Evolutionary conservation across 2,329 filamentous ascomycete genomes (phyloP), one percentile per base, ranked within the genome.

Genomic region (Alternaria sp.): DNA sequence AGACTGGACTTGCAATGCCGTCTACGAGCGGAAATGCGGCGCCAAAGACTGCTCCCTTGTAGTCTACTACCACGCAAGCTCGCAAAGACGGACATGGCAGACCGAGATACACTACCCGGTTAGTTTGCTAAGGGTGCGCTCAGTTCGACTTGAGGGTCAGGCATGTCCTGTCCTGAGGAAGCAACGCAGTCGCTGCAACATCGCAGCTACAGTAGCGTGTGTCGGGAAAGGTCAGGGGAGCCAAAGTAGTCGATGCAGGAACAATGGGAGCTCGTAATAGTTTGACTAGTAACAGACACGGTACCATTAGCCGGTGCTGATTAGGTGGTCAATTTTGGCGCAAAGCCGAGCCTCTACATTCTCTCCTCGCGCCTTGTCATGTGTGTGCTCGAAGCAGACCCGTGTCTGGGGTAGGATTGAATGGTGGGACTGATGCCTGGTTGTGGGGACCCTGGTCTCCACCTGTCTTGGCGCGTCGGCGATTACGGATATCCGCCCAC

Each of bases 391-490:
- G 28, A 37, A 30, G 47, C 47, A 20, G 30, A 51, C 26, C 14
- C 20, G 30, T 23, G n/a, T 51, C 28, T 23, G 21, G 14, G 30
- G 30, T 23, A 37, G 18, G n/a, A 28, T 33, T 41, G 30, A 25
- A 20, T 10, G 30, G 28, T 53, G 49, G 37, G 21, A 55, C 53
- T 56, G 58, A 61, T 63, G 60, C 60, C 55, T 59, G 23, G 49
- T 5, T 58, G 64, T 59, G 64, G 61, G 55, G 58, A 53, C 30
- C 55, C 60, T 59, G 49, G 47, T 30, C 23, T 43, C 47, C 60
- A 58, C 64, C 64, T 65, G 65, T 65, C 64, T 70, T 71, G 71
- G 71, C 60, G 69, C 55, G 67, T 69, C 63, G 61, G 64, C 55
- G 60, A 59, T 26, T 57, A 44, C 55, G 30, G 60, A 28, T 50